Conservation (phyloP, 768 basidiomycete genomes). For the Lyophyllum semitale region DNA sequence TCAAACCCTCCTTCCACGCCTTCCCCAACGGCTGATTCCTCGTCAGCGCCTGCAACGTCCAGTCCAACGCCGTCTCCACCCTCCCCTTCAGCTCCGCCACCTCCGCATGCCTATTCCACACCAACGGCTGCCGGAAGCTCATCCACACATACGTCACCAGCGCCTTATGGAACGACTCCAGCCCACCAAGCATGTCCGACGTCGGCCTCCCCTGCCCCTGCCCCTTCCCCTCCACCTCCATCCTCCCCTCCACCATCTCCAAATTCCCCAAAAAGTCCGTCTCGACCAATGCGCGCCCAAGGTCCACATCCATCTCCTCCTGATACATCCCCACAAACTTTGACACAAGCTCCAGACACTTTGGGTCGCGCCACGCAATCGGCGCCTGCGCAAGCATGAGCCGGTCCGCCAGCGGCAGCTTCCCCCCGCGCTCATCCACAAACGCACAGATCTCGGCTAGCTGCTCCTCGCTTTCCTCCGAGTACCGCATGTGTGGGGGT, state of each 20-base stretch:
- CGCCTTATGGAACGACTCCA: conserved; percentile 80
- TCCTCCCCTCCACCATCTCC: conserved; percentile 38
- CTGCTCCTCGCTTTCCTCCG: neutral
- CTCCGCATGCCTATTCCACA: conserved; percentile 58
- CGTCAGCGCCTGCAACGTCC: conserved; percentile 50
- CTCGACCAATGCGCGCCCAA: conserved; percentile 36
- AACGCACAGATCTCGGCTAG: conserved; percentile 36
- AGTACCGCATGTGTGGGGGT: conserved; percentile 44
- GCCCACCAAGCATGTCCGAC: conserved; percentile 19
- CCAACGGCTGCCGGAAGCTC: conserved; percentile 64
- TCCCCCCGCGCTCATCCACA: conserved; percentile 40
- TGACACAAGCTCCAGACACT: conserved; percentile 31
- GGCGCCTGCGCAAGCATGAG: conserved; percentile 52
- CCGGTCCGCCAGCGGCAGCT: conserved; percentile 47
- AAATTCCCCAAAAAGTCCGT: conserved; percentile 42
- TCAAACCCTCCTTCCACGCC: neutral
- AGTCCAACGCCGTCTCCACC: conserved; percentile 70
- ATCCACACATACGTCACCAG: conserved; percentile 87
- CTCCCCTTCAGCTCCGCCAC: conserved; percentile 58
- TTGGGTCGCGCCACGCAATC: conserved; percentile 50
- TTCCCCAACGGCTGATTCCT: neutral
- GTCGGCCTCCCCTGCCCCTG: conserved; percentile 6
- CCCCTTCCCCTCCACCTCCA: conserved; percentile 19
- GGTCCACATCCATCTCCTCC: conserved; percentile 40
- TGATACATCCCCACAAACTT: conserved; percentile 45